These are phyloP conservation scores for Trifolium repens DNA, from an alignment of 306 rosid species.

Conservation along the genomic window DNA sequence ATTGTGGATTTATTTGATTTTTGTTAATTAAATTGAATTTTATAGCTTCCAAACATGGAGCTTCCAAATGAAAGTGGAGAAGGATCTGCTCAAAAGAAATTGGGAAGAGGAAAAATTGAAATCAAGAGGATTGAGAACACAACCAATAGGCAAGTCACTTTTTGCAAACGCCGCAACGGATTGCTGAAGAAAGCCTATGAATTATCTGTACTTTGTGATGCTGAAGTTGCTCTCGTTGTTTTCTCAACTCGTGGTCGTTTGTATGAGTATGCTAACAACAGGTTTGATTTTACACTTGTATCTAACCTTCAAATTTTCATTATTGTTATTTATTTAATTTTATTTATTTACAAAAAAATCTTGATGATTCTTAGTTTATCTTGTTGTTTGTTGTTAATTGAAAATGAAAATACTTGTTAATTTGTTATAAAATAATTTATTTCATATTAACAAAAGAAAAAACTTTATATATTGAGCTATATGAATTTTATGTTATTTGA, in stretches of 20 bases:
- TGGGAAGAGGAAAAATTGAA: conserved; percentile 92
- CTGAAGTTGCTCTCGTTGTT: conserved; percentile 92
- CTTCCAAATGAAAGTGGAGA: conserved; percentile 55
- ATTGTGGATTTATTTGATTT: not conserved
- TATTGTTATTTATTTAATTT: not conserved
- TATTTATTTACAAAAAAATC: not conserved
- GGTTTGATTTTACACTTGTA: conserved; percentile 43
- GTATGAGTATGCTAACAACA: conserved; percentile 91
- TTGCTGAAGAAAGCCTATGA: conserved; percentile 92
- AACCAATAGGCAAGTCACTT: conserved; percentile 86
- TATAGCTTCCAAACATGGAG: conserved; percentile 59
- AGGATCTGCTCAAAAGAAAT: conserved; percentile 73
- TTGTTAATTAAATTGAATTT: conserved; percentile 1
- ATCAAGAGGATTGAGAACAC: conserved; percentile 92
- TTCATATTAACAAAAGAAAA: not conserved
- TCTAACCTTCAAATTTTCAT: conserved; percentile 4
- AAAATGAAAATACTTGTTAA: not conserved
- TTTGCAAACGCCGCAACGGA: conserved; percentile 88
- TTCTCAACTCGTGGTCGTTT: conserved; percentile 92
- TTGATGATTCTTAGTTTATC: not conserved
- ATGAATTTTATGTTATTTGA: not conserved
- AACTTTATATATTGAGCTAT: not conserved
- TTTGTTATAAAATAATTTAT: not conserved
- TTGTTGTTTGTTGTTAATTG: not conserved
- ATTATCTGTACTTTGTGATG: conserved; percentile 85